A percentile compares a stretch with the other conserved stretches of the same genome.
phyloP scores from a whole-genome alignment of 306 rosid genomes.

The cucumber (Cucumis sativus) region DNA sequence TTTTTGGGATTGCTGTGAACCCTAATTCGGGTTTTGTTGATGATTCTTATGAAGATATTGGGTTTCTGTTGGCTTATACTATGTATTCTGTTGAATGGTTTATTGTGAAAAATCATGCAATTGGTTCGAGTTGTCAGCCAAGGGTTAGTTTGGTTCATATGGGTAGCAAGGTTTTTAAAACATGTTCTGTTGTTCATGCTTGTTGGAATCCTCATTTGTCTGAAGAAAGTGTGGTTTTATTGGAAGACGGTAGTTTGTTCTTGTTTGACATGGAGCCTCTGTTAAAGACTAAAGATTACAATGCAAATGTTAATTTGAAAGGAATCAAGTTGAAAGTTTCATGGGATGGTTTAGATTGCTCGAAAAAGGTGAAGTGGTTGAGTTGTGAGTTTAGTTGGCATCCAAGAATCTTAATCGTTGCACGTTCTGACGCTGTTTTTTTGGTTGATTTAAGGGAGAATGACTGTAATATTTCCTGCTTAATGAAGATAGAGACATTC shows the following conservation, averaged over 20 bases:
- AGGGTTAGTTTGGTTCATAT: conserved; percentile 16
- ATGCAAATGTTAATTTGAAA: conserved; percentile 10
- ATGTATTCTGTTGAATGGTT: conserved; percentile 53
- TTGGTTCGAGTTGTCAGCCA: conserved; percentile 5
- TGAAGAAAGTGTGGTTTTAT: conserved; percentile 43
- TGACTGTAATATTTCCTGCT: conserved; percentile 28
- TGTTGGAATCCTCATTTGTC: conserved; percentile 55
- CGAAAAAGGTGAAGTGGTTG: conserved; percentile 29
- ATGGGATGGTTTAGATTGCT: conserved; percentile 21
- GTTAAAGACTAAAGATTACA: background rate
- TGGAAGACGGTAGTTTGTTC: conserved; percentile 42
- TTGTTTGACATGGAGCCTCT: conserved; percentile 49
- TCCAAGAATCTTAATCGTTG: conserved; percentile 44
- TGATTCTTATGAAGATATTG: conserved; percentile 20
- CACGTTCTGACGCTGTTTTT: conserved; percentile 45
- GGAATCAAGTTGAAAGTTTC: conserved; percentile 41
- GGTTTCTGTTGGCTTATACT: conserved; percentile 38
- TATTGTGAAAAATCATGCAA: conserved; percentile 8
- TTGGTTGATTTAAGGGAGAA: conserved; percentile 42
- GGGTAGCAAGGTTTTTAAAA: conserved; percentile 42
- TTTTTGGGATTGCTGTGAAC: conserved; percentile 28
- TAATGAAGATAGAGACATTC: conserved; percentile 39
- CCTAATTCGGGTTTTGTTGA: background rate
- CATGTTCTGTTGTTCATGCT: conserved; percentile 30
- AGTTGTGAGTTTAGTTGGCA: conserved; percentile 71